These are phyloP conservation scores for Colletotrichum simmondsii DNA, from an alignment of 2,329 filamentous ascomycete species.

Conservation along the genomic window DNA sequence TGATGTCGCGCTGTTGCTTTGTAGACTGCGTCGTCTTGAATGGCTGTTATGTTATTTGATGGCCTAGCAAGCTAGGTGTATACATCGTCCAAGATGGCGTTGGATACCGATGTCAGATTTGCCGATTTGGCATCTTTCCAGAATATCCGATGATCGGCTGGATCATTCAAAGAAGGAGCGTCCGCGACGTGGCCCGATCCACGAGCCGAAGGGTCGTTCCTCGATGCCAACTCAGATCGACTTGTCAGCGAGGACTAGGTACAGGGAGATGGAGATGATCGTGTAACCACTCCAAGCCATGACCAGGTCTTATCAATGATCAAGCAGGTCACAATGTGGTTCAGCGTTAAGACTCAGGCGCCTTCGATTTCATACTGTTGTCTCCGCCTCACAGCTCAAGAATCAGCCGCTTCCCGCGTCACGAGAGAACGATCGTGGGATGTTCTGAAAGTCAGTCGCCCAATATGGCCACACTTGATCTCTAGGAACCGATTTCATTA, in stretches of 20 bases:
- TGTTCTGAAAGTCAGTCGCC: not conserved
- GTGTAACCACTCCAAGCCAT: not conserved
- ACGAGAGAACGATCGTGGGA: not conserved
- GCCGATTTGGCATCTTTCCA: not conserved
- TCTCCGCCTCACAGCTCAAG: not conserved
- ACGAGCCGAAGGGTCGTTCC: not conserved
- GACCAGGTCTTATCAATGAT: not conserved
- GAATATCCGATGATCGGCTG: not conserved
- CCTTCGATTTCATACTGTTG: not conserved
- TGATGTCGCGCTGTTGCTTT: not conserved
- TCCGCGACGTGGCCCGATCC: not conserved
- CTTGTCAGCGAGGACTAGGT: not conserved
- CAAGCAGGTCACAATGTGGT: not conserved
- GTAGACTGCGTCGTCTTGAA: not conserved
- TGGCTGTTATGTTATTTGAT: not conserved
- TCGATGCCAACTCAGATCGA: not conserved
- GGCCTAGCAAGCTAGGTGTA: not conserved
- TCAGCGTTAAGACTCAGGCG: not conserved
- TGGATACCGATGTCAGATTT: not conserved
- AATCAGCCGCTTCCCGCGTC: not conserved
- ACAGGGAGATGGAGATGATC: not conserved
- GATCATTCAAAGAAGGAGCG: not conserved
- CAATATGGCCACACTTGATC: not conserved
- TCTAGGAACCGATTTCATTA: not conserved
- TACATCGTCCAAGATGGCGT: not conserved